Percentiles rank a stretch among this genome's conserved stretches.
phyloP scores from a whole-genome alignment of 345 rosid genomes.

The Hibiscus tridactylites region DNA sequence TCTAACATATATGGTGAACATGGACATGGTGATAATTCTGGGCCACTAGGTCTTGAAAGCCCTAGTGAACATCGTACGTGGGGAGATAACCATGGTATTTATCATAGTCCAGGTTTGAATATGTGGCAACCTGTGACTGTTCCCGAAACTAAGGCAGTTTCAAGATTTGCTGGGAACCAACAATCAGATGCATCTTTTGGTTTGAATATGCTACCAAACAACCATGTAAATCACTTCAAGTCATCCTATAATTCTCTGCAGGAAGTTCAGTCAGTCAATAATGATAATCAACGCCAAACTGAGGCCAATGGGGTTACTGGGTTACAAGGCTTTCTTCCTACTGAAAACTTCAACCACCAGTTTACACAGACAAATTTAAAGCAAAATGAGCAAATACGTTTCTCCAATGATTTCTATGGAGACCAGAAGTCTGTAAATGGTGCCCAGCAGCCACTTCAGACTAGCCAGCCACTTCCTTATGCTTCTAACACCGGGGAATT shows the following conservation, averaged over 20 bases:
- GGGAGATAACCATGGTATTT: slow-evolving; percentile 39
- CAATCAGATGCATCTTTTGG: slow-evolving; percentile 34
- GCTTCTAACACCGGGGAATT: slow-evolving; percentile 50
- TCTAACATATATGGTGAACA: slow-evolving; percentile 25
- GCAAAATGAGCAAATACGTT: slow-evolving; percentile 41
- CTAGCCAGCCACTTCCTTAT: slow-evolving; percentile 49
- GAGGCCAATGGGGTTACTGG: slow-evolving; percentile 47
- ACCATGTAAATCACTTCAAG: slow-evolving; percentile 25
- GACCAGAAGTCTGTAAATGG: slow-evolving; percentile 34
- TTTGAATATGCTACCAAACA: slow-evolving; percentile 30
- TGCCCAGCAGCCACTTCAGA: slow-evolving; percentile 48
- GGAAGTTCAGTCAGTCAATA: slow-evolving; percentile 25
- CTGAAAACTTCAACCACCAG: slow-evolving; percentile 36
- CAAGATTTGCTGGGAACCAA: slow-evolving; percentile 41
- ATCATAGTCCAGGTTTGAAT: slow-evolving; percentile 30
- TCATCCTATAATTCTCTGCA: slow-evolving; percentile 22
- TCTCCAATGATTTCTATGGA: slow-evolving; percentile 41
- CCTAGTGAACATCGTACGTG: slow-evolving; percentile 41
- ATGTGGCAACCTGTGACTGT: slow-evolving; percentile 42
- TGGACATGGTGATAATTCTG: slow-evolving; percentile 31
- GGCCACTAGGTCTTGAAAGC: slow-evolving; percentile 30
- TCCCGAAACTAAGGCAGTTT: slow-evolving; percentile 22
- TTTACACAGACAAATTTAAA: slow-evolving; percentile 33
- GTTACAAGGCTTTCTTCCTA: slow-evolving; percentile 34
- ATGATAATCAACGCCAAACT: slow-evolving; percentile 27